Evolutionary conservation across 768 basidiomycete species (phyloP).

Genomic region (Termitomyces sp.): DNA sequence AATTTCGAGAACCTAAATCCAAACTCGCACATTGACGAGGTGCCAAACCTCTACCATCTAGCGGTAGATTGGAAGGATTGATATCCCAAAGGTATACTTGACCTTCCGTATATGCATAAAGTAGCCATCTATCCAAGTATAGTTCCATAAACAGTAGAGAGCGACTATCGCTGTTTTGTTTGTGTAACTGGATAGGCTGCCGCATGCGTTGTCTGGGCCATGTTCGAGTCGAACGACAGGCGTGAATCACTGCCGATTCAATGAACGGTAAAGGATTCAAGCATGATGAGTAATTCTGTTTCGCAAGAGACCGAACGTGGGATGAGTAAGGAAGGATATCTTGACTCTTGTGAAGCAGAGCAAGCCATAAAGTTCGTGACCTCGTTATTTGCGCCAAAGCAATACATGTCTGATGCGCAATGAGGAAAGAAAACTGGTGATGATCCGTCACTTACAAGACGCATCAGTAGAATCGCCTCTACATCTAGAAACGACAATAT

Average conservation of each 20-base stretch:
- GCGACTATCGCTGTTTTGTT: neutral
- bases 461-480: slow-evolving; percentile 3
- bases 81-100: slow-evolving; percentile 42
- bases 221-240: slow-evolving; percentile 8
- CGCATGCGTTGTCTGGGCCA: slow-evolving; percentile 15
- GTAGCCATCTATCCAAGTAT: slow-evolving; percentile 45
- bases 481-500: slow-evolving; percentile 10
- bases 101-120: slow-evolving; percentile 42
- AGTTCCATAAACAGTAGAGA: slow-evolving; percentile 36
- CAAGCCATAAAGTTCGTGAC: slow-evolving; percentile 2
- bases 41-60: neutral
- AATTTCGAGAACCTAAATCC: slow-evolving; percentile 14
- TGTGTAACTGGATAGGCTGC: slow-evolving; percentile 5
- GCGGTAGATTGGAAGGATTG: slow-evolving; percentile 3
- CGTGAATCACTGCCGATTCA: slow-evolving; percentile 7
- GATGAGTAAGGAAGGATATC: neutral
- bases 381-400: slow-evolving; percentile 1
- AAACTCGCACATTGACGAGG: slow-evolving; percentile 9
- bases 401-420: neutral
- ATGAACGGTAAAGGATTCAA: neutral
- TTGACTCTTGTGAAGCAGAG: neutral
- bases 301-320: neutral
- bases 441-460: neutral
- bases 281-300: neutral
- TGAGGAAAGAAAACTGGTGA: neutral